phyloP scores from a whole-genome alignment of 495 filamentous ascomycete species.

The Hypoxylon intermedium region DNA sequence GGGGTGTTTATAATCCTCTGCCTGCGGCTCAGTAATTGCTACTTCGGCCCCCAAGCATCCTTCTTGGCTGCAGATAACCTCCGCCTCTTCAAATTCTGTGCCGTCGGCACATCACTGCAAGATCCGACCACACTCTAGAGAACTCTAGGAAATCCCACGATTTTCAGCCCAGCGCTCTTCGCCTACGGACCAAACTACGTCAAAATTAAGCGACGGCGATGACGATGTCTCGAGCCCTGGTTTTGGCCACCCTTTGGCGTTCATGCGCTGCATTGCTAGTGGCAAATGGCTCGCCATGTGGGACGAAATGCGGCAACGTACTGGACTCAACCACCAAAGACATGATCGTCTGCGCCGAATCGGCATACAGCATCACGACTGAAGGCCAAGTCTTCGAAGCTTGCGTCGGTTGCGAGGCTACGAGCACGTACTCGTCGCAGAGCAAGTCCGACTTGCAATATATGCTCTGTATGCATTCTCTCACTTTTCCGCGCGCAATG shows the following conservation, averaged over 20 bases:
- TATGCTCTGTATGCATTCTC: constrained; percentile 49
- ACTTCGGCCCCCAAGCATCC: constrained; percentile 7
- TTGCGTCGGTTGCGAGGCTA: constrained; percentile 53
- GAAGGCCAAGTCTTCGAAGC: constrained; percentile 49
- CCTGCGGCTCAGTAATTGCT: constrained; percentile 18
- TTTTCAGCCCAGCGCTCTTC: constrained; percentile 2
- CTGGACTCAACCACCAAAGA: constrained; percentile 45
- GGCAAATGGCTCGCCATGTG: constrained; percentile 51
- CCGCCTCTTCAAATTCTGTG: constrained; percentile 3
- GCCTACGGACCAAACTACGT: neutral
- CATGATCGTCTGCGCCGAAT: constrained; percentile 50
- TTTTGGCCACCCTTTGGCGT: constrained; percentile 36
- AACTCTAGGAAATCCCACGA: neutral
- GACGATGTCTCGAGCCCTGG: constrained; percentile 12
- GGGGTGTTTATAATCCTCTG: constrained; percentile 24
- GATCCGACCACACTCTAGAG: constrained; percentile 4
- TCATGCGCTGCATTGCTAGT: constrained; percentile 45
- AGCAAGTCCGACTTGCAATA: constrained; percentile 48
- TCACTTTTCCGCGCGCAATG: neutral
- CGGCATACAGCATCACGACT: constrained; percentile 30
- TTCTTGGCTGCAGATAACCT: constrained; percentile 19
- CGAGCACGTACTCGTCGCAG: constrained; percentile 44
- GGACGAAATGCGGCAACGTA: constrained; percentile 53
- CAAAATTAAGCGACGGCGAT: neutral
- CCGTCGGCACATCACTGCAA: neutral